Percentiles rank a stretch among this genome's conserved stretches.
Evolutionary conservation across 1,284 basidiomycete species (phyloP).

Genomic region (Cutaneotrichosporon sp.): DNA sequence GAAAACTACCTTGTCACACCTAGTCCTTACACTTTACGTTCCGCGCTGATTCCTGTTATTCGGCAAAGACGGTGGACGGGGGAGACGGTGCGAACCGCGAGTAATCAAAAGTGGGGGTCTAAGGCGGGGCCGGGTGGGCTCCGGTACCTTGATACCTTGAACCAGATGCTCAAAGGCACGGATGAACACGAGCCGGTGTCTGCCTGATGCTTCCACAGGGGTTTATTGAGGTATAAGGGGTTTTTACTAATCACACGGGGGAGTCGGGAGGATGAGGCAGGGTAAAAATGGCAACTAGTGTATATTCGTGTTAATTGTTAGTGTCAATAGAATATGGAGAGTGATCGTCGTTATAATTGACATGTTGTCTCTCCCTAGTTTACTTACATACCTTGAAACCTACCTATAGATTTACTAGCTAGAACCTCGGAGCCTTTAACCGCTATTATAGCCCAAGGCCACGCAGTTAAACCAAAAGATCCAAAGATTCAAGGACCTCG

Average conservation of each 20-base stretch:
- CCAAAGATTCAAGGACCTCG: no score
- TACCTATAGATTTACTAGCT: no score
- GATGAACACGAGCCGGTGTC: background rate
- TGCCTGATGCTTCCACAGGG: background rate
- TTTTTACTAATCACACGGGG: no score
- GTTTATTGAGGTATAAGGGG: no score
- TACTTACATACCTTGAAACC: no score
- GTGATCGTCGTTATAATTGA: background rate
- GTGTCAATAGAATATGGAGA: background rate
- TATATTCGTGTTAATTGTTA: no score
- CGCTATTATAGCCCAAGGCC: no score
- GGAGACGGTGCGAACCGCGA: no score
- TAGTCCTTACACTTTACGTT: background rate
- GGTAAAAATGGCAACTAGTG: no score
- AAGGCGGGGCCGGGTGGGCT: background rate
- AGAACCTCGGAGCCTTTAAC: no score
- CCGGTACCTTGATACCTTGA: background rate
- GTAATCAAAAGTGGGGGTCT: background rate
- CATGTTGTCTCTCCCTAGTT: no score
- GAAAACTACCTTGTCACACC: background rate
- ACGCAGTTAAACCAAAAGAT: no score
- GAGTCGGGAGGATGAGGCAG: background rate
- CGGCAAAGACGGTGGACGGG: background rate
- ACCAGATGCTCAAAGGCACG: background rate
- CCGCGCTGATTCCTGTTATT: background rate